These are phyloP conservation scores for Stephania yunnanensis DNA, from an alignment of 164 flowering plant species.

Conservation along the genomic window DNA sequence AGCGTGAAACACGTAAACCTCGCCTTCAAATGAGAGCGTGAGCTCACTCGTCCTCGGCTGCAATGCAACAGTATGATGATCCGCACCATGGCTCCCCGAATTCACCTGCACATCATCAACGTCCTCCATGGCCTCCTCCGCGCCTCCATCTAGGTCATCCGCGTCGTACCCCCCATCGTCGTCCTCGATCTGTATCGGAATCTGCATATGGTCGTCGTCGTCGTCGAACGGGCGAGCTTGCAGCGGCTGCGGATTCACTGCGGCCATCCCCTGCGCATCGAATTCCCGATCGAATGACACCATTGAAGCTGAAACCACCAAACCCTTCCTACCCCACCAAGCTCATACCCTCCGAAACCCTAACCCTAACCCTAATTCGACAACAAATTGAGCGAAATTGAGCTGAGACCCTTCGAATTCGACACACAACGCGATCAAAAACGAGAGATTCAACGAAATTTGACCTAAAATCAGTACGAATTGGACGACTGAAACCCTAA, in stretches of 20 bases:
- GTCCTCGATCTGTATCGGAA: conserved; percentile 17
- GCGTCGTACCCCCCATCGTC: conserved; percentile 14
- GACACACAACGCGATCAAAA: neutral
- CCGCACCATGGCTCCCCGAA: conserved; percentile 3
- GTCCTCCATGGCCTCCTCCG: conserved; percentile 17
- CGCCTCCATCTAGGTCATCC: conserved; percentile 10
- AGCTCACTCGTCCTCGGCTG: conserved; percentile 21
- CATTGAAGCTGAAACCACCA: neutral
- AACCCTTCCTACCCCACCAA: neutral
- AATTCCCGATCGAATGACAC: conserved; percentile 4
- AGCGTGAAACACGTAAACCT: conserved; percentile 23
- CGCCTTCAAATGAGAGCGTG: conserved; percentile 27
- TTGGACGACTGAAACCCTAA: conserved; percentile 5
- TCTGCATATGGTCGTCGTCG: conserved; percentile 7
- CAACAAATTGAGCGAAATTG: neutral
- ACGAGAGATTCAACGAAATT: too few species aligned
- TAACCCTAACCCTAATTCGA: conserved; percentile 17
- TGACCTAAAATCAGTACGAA: conserved; percentile 5
- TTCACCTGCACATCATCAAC: conserved; percentile 13
- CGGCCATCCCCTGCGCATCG: conserved; percentile 11
- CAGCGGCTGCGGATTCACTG: conserved; percentile 15
- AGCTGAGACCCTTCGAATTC: neutral
- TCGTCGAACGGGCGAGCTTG: conserved; percentile 19
- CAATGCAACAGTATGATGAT: conserved; percentile 8
- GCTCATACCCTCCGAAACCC: neutral